Conservation (phyloP, 2,329 filamentous ascomycete species). For the Paecilomyces variotii region DNA sequence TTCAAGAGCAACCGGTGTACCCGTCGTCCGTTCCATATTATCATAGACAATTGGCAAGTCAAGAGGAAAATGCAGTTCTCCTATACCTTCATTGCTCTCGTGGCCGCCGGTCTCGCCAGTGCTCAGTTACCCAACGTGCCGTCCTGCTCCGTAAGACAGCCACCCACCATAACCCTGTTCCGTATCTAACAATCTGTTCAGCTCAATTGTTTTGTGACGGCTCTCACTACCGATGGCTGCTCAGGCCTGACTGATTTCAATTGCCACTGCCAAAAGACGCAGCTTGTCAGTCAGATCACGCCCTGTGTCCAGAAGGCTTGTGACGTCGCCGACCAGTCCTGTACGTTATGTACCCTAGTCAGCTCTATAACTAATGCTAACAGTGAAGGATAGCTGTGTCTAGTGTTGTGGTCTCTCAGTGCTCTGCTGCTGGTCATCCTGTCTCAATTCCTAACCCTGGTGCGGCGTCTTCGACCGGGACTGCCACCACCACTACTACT, state of each 20-base stretch:
- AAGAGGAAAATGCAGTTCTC: slow-evolving; percentile 23
- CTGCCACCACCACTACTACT: not conserved
- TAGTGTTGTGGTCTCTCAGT: slow-evolving; percentile 24
- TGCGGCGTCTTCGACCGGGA: slow-evolving; percentile 3
- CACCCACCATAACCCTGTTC: not conserved
- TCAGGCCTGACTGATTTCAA: slow-evolving; percentile 39
- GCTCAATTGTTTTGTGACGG: slow-evolving; percentile 39
- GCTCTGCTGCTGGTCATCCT: slow-evolving; percentile 27
- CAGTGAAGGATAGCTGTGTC: slow-evolving; percentile 25
- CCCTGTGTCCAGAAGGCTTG: slow-evolving; percentile 42
- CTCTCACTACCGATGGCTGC: slow-evolving; percentile 39
- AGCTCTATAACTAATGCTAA: not conserved
- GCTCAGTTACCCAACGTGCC: slow-evolving; percentile 41
- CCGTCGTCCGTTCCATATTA: not conserved
- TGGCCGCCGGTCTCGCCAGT: slow-evolving; percentile 36
- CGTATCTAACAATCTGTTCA: slow-evolving; percentile 12
- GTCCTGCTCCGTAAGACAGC: slow-evolving; percentile 36
- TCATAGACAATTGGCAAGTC: not conserved
- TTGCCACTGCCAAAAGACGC: slow-evolving; percentile 42
- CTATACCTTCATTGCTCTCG: slow-evolving; percentile 25
- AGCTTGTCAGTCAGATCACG: slow-evolving; percentile 33
- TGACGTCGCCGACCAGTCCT: slow-evolving; percentile 27
- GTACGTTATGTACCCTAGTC: slow-evolving; percentile 15
- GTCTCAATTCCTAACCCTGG: slow-evolving; percentile 27
- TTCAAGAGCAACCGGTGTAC: not conserved